Conservation (phyloP, 805 yeast species). For the Candida corydali region DNA sequence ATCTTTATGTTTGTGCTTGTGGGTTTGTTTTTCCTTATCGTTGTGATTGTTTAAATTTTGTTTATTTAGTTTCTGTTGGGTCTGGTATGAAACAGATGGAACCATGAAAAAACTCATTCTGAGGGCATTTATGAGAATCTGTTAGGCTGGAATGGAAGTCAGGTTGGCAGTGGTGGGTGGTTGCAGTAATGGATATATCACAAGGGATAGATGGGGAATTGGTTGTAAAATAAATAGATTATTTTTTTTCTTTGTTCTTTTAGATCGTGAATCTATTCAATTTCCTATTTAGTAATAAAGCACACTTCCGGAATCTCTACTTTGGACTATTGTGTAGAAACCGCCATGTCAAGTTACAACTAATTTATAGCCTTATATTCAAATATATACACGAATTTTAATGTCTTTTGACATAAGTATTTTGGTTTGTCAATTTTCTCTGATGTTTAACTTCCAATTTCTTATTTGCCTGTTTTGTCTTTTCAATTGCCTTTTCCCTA, state of each 20-base stretch:
- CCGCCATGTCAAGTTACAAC: too few relatives aligned
- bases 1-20: slow-evolving; percentile 11
- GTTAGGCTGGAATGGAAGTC: too few relatives aligned
- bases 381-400: too few relatives aligned
- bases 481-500: slow-evolving; percentile 28
- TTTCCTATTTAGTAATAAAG: not conserved
- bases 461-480: slow-evolving; percentile 30
- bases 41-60: slow-evolving; percentile 6
- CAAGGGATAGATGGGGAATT: too few relatives aligned
- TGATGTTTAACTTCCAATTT: slow-evolving; percentile 35
- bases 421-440: slow-evolving; percentile 25
- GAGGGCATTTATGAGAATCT: not conserved
- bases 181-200: too few relatives aligned
- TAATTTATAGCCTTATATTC: too few relatives aligned
- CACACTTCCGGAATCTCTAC: too few relatives aligned
- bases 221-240: not conserved
- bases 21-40: slow-evolving; percentile 5
- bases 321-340: too few relatives aligned
- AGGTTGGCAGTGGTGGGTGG: too few relatives aligned
- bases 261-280: too few relatives aligned
- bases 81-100: slow-evolving; percentile 38
- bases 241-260: too few relatives aligned
- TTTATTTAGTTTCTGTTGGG: slow-evolving; percentile 32
- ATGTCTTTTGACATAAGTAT: slow-evolving; percentile 39
- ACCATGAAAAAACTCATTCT: slow-evolving; percentile 36